Evolutionary conservation across 2,329 filamentous ascomycete genomes (phyloP).

Genomic region (Neofusicoccum ribis): DNA sequence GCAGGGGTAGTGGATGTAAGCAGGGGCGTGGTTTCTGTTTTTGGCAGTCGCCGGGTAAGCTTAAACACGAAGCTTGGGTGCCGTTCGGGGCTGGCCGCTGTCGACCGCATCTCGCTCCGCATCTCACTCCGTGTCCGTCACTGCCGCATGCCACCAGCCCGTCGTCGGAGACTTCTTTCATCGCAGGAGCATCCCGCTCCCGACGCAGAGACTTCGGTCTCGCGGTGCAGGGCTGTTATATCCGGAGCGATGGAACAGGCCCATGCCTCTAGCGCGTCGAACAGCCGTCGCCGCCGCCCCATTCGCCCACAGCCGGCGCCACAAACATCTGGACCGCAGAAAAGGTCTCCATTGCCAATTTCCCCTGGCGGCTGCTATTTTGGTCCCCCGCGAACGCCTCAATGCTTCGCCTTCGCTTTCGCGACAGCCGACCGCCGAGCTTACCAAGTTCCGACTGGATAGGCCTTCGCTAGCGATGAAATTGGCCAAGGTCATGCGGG

Average conservation of each 20-base stretch:
- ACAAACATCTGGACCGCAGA: neutral
- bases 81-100: neutral
- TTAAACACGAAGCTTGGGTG: neutral
- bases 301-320: neutral
- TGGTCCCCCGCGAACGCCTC: neutral
- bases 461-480: neutral
- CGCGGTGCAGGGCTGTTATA: neutral
- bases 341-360: neutral
- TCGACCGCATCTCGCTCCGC: too few species aligned
- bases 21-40: neutral
- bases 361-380: neutral
- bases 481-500: neutral
- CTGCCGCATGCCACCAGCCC: too few species aligned
- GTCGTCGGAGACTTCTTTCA: too few species aligned
- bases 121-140: too few species aligned
- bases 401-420: conserved; percentile 4
- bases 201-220: neutral
- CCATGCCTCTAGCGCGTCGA: neutral
- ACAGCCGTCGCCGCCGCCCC: neutral
- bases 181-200: neutral
- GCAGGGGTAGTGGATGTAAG: conserved; percentile 1
- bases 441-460: neutral
- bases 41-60: neutral
- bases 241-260: neutral
- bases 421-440: neutral